Evolutionary conservation across 805 yeast genomes (phyloP), one percentile per base, ranked within the genome.

Genomic region (Torulaspora delbrueckii): DNA sequence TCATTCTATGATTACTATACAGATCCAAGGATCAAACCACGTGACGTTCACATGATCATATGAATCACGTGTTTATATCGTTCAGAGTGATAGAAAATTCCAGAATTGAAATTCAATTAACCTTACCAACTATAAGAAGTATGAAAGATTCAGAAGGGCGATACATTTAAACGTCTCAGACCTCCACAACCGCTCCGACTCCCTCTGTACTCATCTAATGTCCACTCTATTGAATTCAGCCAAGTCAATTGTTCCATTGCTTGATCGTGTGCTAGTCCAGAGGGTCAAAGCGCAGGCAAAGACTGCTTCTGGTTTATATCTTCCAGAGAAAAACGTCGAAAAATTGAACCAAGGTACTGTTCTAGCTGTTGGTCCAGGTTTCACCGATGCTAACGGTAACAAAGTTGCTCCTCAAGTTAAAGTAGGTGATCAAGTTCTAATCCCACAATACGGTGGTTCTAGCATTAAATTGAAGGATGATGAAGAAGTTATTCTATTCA

Each of bases 241-340:
- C 60, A 84, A 88, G 72, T 78, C 88, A 48, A 84, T 93, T 65
- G 82, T 84, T 56, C 99, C 99, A 54, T 81, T 95, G 58, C 77
- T 93, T 58, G 98, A 93, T 82, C 85, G 99, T 73, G 91, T 93
- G 51, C 80, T 93, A 53, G 96, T 93, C 52, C 97, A 90, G 75
- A 86, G 97, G 71, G 72, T 84, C 65, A 89, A 88, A 77, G 95
- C 96, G 49, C 84, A 86, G 63, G 77, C 91, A 56, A 78, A 89
- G 75, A 90, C 98, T 49, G 85, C 96, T 47, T 82, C 93, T 37
- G 98, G 98, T 63, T 79, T 90, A 62, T 86, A 81, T 72, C 84
- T 90, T 57, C 98, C 98, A 52, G 97, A 90, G 73, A 89, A 89
- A 77, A 90, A 91, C 76, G 95, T 84, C 60, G 91, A 87, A 68